These are phyloP conservation scores for Blastocystis sp. DNA, from an alignment of 352 stramenopile genomes.

Conservation along the genomic window DNA sequence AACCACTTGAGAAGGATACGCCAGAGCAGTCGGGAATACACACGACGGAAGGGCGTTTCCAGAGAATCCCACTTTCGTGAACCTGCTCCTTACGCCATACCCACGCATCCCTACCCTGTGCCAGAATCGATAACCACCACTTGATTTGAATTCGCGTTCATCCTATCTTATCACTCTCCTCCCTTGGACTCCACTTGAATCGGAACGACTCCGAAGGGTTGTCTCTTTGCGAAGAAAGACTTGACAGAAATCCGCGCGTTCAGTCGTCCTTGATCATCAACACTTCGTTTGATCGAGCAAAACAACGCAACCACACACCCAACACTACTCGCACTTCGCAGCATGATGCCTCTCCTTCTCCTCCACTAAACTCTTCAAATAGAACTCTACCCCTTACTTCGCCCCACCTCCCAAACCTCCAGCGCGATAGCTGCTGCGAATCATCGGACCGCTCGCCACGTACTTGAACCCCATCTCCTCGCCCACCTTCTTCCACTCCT, in stretches of 20 bases:
- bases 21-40: slow-evolving; percentile 90
- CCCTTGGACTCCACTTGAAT: background rate
- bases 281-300: too few species aligned
- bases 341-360: slow-evolving; percentile 16
- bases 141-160: slow-evolving; percentile 33
- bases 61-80: slow-evolving; percentile 92
- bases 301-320: too few species aligned
- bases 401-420: slow-evolving; percentile 75
- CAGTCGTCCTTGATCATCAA: too few species aligned
- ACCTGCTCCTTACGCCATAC: slow-evolving; percentile 74
- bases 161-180: background rate
- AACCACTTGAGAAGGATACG: slow-evolving; percentile 71
- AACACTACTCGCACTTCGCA: background rate
- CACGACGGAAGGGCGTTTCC: slow-evolving; percentile 88
- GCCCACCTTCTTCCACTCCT: slow-evolving; percentile 88
- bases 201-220: background rate
- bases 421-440: slow-evolving; percentile 97
- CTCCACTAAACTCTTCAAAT: slow-evolving; percentile 16
- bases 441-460: slow-evolving; percentile 94
- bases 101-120: slow-evolving; percentile 79
- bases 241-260: too few species aligned
- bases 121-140: slow-evolving; percentile 88
- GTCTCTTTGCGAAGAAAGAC: too few species aligned
- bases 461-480: slow-evolving; percentile 97
- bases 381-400: slow-evolving; percentile 10